Evolutionary conservation across 495 filamentous ascomycete genomes (phyloP).

Genomic region (Pyrenula massariospora): DNA sequence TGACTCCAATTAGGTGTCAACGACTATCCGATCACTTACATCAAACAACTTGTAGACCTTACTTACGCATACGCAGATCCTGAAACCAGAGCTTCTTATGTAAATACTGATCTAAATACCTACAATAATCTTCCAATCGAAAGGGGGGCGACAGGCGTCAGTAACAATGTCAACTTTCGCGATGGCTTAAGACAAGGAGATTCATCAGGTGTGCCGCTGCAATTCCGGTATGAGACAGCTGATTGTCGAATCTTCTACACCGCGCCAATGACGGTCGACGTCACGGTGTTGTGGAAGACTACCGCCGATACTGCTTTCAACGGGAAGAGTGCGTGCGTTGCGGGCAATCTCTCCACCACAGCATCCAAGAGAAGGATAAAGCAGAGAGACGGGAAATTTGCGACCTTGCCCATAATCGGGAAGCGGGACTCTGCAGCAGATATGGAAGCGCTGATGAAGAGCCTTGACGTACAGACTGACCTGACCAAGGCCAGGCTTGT

Average conservation of each 20-base stretch:
- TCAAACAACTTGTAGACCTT: neutral
- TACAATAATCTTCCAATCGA: neutral
- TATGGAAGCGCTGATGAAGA: neutral
- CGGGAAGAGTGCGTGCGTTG: neutral
- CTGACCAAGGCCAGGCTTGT: neutral
- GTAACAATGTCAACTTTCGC: conserved; percentile 8
- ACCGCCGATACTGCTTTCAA: conserved; percentile 11
- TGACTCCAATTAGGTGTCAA: neutral
- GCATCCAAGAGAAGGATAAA: neutral
- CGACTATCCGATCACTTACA: neutral
- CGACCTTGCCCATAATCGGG: neutral
- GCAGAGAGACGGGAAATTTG: neutral
- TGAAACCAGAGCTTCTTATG: neutral
- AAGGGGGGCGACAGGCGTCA: neutral
- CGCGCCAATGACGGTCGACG: conserved; percentile 7
- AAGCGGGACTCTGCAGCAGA: neutral
- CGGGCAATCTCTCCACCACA: neutral
- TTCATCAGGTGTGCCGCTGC: conserved; percentile 6
- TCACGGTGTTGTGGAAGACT: conserved; percentile 7
- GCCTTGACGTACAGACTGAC: neutral
- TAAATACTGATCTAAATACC: neutral
- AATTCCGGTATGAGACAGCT: conserved; percentile 18
- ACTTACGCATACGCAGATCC: neutral
- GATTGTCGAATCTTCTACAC: conserved; percentile 21
- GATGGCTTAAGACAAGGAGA: conserved; percentile 8